phyloP scores from a whole-genome alignment of 129 eudicot genomes.

The Chrysanthemum lavandulifolium region DNA sequence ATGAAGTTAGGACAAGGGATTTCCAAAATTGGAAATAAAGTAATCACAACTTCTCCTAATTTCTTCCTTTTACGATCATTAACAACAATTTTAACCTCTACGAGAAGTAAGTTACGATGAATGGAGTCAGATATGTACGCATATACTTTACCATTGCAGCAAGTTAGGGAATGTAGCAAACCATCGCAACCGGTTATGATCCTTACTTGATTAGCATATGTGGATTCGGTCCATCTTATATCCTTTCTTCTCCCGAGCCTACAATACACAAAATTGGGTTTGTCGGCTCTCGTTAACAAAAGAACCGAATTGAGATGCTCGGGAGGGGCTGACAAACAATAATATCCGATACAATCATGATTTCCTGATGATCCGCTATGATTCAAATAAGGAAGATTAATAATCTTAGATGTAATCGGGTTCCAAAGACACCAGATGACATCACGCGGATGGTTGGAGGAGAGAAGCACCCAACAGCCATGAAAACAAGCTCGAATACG shows the following conservation, averaged over 20 bases:
- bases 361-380: not conserved
- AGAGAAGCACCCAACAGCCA: too few relatives aligned
- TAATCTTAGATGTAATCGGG: too few relatives aligned
- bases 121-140: too few relatives aligned
- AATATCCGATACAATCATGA: not conserved
- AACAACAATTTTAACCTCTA: too few relatives aligned
- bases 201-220: not conserved
- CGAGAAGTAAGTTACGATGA: too few relatives aligned
- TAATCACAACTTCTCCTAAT: too few relatives aligned
- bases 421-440: too few relatives aligned
- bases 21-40: too few relatives aligned
- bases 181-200: not conserved
- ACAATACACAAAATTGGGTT: not conserved
- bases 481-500: too few relatives aligned
- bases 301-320: not conserved
- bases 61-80: too few relatives aligned
- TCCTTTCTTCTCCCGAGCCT: not conserved
- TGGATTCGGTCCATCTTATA: not conserved
- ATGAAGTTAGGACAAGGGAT: too few relatives aligned
- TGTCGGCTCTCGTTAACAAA: not conserved
- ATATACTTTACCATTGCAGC: not conserved
- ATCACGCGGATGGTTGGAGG: too few relatives aligned
- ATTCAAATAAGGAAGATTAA: not conserved
- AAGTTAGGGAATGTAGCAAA: not conserved
- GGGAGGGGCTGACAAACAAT: not conserved